Evolutionary conservation across 768 basidiomycete genomes (phyloP), one percentile per base, ranked within the genome.

Genomic region (Sporobolomyces phaffii): DNA sequence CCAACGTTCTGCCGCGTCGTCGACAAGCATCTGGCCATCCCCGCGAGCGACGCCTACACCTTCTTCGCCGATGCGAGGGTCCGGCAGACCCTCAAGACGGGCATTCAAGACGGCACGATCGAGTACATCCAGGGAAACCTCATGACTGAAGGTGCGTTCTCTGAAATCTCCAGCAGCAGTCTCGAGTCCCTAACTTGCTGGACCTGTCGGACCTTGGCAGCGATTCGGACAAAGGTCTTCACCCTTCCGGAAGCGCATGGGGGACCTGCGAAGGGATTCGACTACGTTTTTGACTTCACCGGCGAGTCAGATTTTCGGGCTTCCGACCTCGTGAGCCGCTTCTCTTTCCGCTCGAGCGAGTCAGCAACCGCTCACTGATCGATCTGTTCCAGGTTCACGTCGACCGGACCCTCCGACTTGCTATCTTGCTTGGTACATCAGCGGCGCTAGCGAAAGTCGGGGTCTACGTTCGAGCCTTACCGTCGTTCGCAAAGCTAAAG

Each of bases 101-200:
- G 51, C 18, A 9, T 34, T 17, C 36, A 41, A n/a, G 28, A 43
- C 8, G 54, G 54, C 3, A 57, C 41, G 14, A 33, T 59, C 45
- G 69, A 70, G 33, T 63, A 64, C 34, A 13, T 67, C 2, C 69
- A 70, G 43, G 69, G 62, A 1, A 70, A 66, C 53, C n/a, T 70
- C 28, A 18, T 66, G 28, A 50, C 47, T 1, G 58, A 64, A 48
- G 62, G 67, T 68, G 49, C 9, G 60, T 36, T 5, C 24, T 44
- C 34, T n/a, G 10, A 47, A 3, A 15, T n/a, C n/a, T n/a, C n/a
- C n/a, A n/a, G n/a, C n/a, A n/a, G n/a, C n/a, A n/a, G n/a, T n/a
- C n/a, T n/a, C n/a, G n/a, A n/a, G n/a, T n/a, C n/a, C n/a, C n/a
- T n/a, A n/a, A n/a, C n/a, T n/a, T n/a, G n/a, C n/a, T n/a, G n/a